Evolutionary conservation across 306 rosid species (phyloP).

Genomic region (Cyamopsis tetragonoloba): DNA sequence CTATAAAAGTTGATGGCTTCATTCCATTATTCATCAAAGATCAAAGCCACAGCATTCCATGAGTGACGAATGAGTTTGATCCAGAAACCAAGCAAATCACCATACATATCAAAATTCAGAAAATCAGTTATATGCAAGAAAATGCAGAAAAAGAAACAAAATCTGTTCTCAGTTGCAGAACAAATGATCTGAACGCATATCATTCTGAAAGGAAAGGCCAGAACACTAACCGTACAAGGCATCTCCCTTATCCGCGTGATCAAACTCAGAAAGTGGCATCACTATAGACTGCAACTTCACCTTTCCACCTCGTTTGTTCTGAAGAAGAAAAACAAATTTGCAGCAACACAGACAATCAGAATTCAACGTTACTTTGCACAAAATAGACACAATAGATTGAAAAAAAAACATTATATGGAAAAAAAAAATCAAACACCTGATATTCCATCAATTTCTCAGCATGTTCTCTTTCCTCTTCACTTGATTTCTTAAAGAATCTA

Average conservation of each 20-base stretch:
- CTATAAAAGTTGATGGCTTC: background rate
- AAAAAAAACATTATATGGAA: background rate
- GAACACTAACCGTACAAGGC: constrained; percentile 58
- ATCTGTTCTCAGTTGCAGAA: background rate
- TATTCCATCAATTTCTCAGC: constrained; percentile 95
- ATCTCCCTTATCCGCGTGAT: constrained; percentile 66
- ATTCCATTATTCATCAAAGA: background rate
- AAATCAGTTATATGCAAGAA: background rate
- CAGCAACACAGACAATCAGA: background rate
- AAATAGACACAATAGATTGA: background rate
- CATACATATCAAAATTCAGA: background rate
- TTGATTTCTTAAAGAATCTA: constrained; percentile 89
- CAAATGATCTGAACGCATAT: background rate
- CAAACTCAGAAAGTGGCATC: constrained; percentile 68
- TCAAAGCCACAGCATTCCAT: too few species aligned
- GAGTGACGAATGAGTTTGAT: background rate
- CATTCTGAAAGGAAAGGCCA: background rate
- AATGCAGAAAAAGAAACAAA: background rate
- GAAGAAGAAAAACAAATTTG: background rate
- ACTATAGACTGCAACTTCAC: constrained; percentile 70
- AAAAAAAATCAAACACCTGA: constrained; percentile 51
- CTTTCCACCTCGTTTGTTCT: constrained; percentile 92
- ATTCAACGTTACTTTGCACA: background rate
- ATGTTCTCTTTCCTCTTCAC: constrained; percentile 87
- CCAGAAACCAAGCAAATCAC: background rate